Evolutionary conservation across 257 asterid genomes (phyloP).

Genomic region (Buddleja alternifolia): DNA sequence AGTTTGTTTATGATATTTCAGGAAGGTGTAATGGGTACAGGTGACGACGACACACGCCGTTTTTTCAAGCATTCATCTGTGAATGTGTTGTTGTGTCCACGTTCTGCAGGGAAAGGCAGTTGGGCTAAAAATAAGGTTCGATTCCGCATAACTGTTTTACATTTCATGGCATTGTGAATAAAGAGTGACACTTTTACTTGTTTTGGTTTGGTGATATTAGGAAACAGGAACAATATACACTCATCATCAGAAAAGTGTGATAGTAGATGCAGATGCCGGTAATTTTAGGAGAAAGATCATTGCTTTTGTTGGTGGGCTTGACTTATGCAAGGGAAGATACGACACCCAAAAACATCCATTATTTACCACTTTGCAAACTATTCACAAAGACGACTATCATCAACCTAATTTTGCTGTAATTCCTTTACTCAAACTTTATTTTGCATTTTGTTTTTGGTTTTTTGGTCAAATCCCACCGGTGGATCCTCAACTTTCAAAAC

Average conservation of each 20-base stretch:
- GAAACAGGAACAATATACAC: slow-evolving; percentile 93
- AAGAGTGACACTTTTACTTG: neutral
- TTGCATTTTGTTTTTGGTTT: neutral
- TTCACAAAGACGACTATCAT: slow-evolving; percentile 86
- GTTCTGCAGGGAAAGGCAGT: slow-evolving; percentile 87
- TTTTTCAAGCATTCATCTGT: slow-evolving; percentile 91
- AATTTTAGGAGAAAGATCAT: slow-evolving; percentile 58
- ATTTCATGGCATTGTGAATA: neutral
- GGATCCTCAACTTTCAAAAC: too few relatives aligned
- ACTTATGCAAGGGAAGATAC: slow-evolving; percentile 87
- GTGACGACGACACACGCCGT: slow-evolving; percentile 91
- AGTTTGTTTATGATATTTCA: slow-evolving; percentile 31
- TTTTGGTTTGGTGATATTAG: slow-evolving; percentile 42
- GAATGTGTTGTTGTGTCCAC: slow-evolving; percentile 82
- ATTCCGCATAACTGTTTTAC: neutral
- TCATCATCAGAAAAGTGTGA: slow-evolving; percentile 92
- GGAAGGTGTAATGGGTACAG: slow-evolving; percentile 95
- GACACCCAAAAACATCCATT: slow-evolving; percentile 80
- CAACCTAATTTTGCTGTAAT: slow-evolving; percentile 84
- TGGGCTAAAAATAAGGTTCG: slow-evolving; percentile 70
- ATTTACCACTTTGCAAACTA: slow-evolving; percentile 63
- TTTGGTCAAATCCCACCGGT: too few relatives aligned
- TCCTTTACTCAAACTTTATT: neutral
- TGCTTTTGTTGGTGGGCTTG: slow-evolving; percentile 94
- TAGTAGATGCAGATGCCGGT: slow-evolving; percentile 73